A percentile compares a stretch with the other conserved stretches of the same genome.
Conservation (phyloP, 495 filamentous ascomycete species). For the Aspergillus kassunensis region DNA sequence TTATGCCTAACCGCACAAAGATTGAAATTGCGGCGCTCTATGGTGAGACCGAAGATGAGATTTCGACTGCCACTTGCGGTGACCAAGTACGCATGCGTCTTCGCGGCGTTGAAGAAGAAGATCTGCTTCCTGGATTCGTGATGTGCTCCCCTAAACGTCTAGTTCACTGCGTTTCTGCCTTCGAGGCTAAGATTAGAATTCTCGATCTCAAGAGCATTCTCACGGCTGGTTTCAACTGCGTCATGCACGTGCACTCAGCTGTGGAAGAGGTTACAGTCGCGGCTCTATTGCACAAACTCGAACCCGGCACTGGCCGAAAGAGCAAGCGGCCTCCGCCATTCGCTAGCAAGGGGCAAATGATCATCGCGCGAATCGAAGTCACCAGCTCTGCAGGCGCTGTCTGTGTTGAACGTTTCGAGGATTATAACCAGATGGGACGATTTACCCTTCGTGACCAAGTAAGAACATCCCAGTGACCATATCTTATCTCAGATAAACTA, state of each 20-base stretch:
- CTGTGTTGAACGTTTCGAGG: conserved; percentile 89
- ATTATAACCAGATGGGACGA: conserved; percentile 88
- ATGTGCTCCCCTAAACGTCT: conserved; percentile 87
- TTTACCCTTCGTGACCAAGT: conserved; percentile 96
- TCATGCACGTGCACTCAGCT: conserved; percentile 83
- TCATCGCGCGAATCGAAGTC: conserved; percentile 88
- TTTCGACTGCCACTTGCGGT: conserved; percentile 73
- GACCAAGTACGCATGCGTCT: conserved; percentile 93
- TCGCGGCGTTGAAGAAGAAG: conserved; percentile 94
- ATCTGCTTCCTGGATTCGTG: conserved; percentile 94
- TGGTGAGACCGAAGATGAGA: conserved; percentile 94
- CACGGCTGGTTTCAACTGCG: conserved; percentile 85
- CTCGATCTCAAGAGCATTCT: conserved; percentile 95
- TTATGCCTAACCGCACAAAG: conserved; percentile 92
- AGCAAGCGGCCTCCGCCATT: conserved; percentile 90
- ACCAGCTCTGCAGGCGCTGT: conserved; percentile 79
- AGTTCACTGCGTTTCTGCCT: conserved; percentile 82
- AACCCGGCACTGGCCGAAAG: conserved; percentile 93
- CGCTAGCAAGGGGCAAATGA: conserved; percentile 84
- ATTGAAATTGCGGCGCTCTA: conserved; percentile 80
- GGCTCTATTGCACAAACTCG: conserved; percentile 83
- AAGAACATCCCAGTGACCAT: conserved; percentile 16
- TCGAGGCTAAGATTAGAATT: conserved; percentile 94
- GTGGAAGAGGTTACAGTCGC: conserved; percentile 93
- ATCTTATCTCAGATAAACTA: not conserved